These are phyloP conservation scores for Escallonia rubra DNA, from an alignment of 129 eudicot species.

Conservation along the genomic window DNA sequence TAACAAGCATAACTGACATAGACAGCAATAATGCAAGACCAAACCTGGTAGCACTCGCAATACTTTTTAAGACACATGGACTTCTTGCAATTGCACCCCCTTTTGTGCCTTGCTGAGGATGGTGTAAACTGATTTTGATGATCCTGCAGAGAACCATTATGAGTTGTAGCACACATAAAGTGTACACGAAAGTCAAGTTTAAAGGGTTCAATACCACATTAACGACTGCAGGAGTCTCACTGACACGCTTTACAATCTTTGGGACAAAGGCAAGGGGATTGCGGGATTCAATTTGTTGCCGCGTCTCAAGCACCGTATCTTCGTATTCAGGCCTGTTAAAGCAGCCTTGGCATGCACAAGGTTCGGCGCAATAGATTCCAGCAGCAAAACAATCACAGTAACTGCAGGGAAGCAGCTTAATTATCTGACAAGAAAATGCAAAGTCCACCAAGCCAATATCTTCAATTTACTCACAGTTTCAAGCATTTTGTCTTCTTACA, in stretches of 20 bases:
- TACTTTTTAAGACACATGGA: slow-evolving; percentile 71
- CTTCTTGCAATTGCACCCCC: slow-evolving; percentile 90
- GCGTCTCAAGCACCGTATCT: slow-evolving; percentile 48
- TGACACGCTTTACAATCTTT: slow-evolving; percentile 31
- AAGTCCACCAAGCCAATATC: not conserved
- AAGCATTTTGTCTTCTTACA: slow-evolving; percentile 80
- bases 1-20: not conserved
- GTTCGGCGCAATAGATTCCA: slow-evolving; percentile 53
- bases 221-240: slow-evolving; percentile 28
- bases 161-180: not conserved
- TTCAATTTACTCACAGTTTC: slow-evolving; percentile 63
- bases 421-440: not conserved
- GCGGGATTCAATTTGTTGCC: slow-evolving; percentile 48
- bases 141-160: slow-evolving; percentile 37
- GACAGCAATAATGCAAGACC: not conserved
- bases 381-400: slow-evolving; percentile 89
- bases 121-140: slow-evolving; percentile 26
- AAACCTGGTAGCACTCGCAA: slow-evolving; percentile 88
- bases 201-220: slow-evolving; percentile 35
- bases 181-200: not conserved
- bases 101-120: slow-evolving; percentile 55
- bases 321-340: slow-evolving; percentile 52
- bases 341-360: slow-evolving; percentile 81
- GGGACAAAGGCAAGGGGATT: slow-evolving; percentile 79
- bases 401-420: slow-evolving; percentile 31